Evolutionary conservation across 2,329 filamentous ascomycete genomes (phyloP), one percentile per base, ranked within the genome.

Genomic region (Epichloe sibirici): DNA sequence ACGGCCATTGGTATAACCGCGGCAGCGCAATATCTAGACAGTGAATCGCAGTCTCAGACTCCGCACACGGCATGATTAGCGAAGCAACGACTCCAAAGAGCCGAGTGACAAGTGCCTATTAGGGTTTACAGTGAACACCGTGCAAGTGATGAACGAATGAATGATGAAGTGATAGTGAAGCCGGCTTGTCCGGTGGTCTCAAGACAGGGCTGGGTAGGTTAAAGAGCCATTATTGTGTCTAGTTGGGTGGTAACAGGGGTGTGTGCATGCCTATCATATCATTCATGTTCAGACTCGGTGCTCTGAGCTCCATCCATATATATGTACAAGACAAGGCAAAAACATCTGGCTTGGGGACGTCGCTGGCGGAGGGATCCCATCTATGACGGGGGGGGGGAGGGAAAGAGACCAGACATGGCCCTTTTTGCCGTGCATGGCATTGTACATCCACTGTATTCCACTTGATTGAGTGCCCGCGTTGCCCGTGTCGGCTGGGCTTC

Each of bases 1-100:
- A 34, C n/a, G 25, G 38, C 25, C 38, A 35, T 34, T 21, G 9
- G 28, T 17, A 17, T 25, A 38, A 31, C 5, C 2, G 38, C 23
- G 25, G 25, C 25, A 25, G 8, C 12, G 34, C 23, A 53, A 49
- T 53, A 55, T 55, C 44, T 55, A 55, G 54, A 57, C 49, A 53
- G 38, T 42, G 47, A 11, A 49, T 42, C n/a, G 15, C 37, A 42
- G 25, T 35, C 35, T 35, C 43, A 51, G 56, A 49, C 47, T 31
- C n/a, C 15, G 25, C 23, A 13, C 28, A 31, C 34, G 39, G 2
- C 25, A 17, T 49, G 47, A 38, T 49, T 21, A 35, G 37, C 46
- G 46, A 40, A 40, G 21, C 46, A 40, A 40, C 12, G 12, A 44
- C 21, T 44, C 21, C 12, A 13, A 31, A 31, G 37, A 28, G 25